phyloP scores from a whole-genome alignment of 1,284 basidiomycete genomes.

The Lentinus polychrous region DNA sequence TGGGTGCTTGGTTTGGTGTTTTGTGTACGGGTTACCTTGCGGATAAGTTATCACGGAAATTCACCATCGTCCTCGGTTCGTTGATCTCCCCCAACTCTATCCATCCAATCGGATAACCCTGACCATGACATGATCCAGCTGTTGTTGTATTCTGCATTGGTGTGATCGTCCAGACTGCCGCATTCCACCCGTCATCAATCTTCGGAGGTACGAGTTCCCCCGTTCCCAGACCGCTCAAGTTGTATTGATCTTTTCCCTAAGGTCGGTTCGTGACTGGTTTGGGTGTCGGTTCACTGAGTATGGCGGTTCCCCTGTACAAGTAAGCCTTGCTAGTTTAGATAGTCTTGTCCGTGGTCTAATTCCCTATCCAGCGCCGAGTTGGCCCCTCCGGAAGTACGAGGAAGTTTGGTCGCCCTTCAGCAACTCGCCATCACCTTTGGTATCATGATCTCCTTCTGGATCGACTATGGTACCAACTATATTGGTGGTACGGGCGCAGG shows the following conservation, averaged over 20 bases:
- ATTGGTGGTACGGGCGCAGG: slow-evolving; percentile 52
- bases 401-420: slow-evolving; percentile 75
- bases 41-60: slow-evolving; percentile 68
- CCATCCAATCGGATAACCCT: slow-evolving; percentile 3
- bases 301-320: slow-evolving; percentile 76
- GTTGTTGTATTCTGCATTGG: slow-evolving; percentile 62
- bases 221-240: background rate
- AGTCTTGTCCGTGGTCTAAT: slow-evolving; percentile 3
- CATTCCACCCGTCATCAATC: slow-evolving; percentile 50
- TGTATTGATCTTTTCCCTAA: slow-evolving; percentile 15
- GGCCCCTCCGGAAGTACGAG: slow-evolving; percentile 77
- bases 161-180: slow-evolving; percentile 60
- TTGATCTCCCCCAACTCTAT: slow-evolving; percentile 4
- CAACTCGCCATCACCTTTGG: slow-evolving; percentile 77
- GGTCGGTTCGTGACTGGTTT: slow-evolving; percentile 73
- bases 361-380: slow-evolving; percentile 42
- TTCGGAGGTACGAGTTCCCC: slow-evolving; percentile 42
- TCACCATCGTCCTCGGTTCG: slow-evolving; percentile 59
- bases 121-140: slow-evolving; percentile 32
- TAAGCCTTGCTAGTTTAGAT: slow-evolving; percentile 24
- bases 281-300: slow-evolving; percentile 70
- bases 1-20: slow-evolving; percentile 71
- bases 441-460: slow-evolving; percentile 73
- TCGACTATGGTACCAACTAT: slow-evolving; percentile 71
- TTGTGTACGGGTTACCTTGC: slow-evolving; percentile 60